Conservation (phyloP, 192 early-diverging fungal species). For the Diversispora eburnea region DNA sequence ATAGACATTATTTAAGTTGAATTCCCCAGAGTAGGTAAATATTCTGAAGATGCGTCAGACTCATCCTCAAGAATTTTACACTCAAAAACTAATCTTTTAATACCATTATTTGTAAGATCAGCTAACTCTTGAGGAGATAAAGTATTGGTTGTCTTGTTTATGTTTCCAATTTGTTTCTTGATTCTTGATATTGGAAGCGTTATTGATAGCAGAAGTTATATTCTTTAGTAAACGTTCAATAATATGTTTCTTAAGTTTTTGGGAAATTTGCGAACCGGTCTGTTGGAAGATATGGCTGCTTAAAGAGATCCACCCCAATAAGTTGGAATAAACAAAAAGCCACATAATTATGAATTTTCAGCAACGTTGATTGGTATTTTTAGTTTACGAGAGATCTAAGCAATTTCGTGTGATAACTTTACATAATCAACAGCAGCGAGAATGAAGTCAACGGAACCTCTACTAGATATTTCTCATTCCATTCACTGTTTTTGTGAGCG, state of each 20-base stretch:
- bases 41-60: conserved; percentile 1
- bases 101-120: conserved; percentile 36
- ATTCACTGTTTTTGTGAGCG: conserved; percentile 41
- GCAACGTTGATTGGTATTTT: conserved; percentile 77
- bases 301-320: conserved; percentile 66
- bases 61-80: conserved; percentile 39
- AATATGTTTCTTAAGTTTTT: conserved; percentile 61
- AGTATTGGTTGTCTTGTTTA: conserved; percentile 55
- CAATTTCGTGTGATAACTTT: conserved; percentile 36
- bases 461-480: conserved; percentile 38
- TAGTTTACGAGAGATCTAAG: conserved; percentile 28
- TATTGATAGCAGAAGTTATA: conserved; percentile 58
- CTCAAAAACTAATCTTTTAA: conserved; percentile 47
- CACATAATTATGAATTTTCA: conserved; percentile 68
- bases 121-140: conserved; percentile 53
- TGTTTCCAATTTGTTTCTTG: conserved; percentile 49
- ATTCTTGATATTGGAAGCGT: conserved; percentile 50
- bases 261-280: conserved; percentile 63
- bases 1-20: not conserved
- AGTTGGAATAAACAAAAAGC: conserved; percentile 77
- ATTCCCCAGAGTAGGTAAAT: not conserved
- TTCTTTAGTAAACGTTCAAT: conserved; percentile 53
- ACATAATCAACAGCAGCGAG: conserved; percentile 39
- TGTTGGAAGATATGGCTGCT: conserved; percentile 76
- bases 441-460: conserved; percentile 44